Percentiles rank a stretch among this genome's conserved stretches.
These are phyloP conservation scores for Aspergillus ochraceus DNA, from an alignment of 2,329 filamentous ascomycete genomes.

Conservation along the genomic window DNA sequence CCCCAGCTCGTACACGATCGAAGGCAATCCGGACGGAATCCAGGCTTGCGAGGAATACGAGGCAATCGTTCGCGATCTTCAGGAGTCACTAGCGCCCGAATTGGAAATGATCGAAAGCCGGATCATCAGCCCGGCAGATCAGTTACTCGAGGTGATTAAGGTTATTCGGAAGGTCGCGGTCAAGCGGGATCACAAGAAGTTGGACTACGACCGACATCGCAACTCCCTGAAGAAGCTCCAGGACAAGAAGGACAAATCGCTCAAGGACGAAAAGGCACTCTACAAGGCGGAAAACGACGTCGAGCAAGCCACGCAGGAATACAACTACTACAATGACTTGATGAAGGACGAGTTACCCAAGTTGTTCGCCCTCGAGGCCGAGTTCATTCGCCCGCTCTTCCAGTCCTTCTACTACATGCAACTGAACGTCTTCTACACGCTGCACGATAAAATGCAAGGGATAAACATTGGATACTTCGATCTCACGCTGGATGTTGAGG, in stretches of 20 bases:
- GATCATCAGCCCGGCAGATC: slow-evolving; percentile 87
- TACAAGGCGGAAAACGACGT: slow-evolving; percentile 94
- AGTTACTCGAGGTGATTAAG: slow-evolving; percentile 93
- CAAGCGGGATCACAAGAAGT: slow-evolving; percentile 96
- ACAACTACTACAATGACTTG: slow-evolving; percentile 96
- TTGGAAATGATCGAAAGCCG: slow-evolving; percentile 95
- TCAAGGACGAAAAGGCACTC: slow-evolving; percentile 96
- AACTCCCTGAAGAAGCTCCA: slow-evolving; percentile 86
- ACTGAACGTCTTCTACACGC: slow-evolving; percentile 96
- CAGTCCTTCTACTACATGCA: slow-evolving; percentile 99
- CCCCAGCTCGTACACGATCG: slow-evolving; percentile 74
- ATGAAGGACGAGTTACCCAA: slow-evolving; percentile 94
- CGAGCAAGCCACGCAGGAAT: slow-evolving; percentile 90
- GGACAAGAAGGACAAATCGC: slow-evolving; percentile 93
- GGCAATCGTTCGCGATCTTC: slow-evolving; percentile 81
- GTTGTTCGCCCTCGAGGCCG: slow-evolving; percentile 82
- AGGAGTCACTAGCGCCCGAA: slow-evolving; percentile 84
- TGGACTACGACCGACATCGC: slow-evolving; percentile 90
- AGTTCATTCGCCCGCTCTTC: slow-evolving; percentile 96
- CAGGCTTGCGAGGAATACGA: slow-evolving; percentile 96
- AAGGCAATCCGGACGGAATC: slow-evolving; percentile 92
- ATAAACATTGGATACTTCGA: slow-evolving; percentile 99
- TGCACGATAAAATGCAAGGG: slow-evolving; percentile 96
- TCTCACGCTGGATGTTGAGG: slow-evolving; percentile 84
- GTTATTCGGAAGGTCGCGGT: slow-evolving; percentile 81